Base-by-base conservation (phyloP, 331 rosid genomes). In the Quercus tomentella region DNA sequence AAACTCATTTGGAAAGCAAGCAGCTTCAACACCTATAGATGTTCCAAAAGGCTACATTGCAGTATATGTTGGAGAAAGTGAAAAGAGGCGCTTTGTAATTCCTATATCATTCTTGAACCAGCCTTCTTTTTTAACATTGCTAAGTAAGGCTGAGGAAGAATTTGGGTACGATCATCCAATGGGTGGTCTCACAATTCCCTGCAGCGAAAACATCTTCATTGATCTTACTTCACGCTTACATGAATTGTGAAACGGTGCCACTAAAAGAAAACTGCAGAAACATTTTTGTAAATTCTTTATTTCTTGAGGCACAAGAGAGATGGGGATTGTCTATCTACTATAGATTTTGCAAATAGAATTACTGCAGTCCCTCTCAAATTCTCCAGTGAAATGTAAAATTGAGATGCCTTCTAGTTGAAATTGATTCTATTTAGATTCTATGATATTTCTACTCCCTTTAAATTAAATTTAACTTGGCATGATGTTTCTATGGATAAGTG, bases 151-250 rank as follows among this genome's bases (percentile, higher is more conserved):
- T 9, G 89, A 76, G 68, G 82, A 82, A 62, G 86, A 82, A 58
- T 82, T 70, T 73, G 73, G 89, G 16, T 80, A 80, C n/a, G 26
- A 79, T 54, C 83, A 83, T 74, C 84, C 87, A 1, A 78, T 56
- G 77, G 85, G 85, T 2, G 85, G 85, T 43, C 71, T 81, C 67
- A 84, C 86, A 7, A 79, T 82, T 52, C 80, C 87, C 7, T 86
- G 89, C 76, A 23, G 28, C 33, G 85, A 83, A 80, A 83, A 77
- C 23, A 30, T 83, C 63, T 83, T 79, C 78, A 8, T 68, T 0
- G 72, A 74, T 22, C 52, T 45, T n/a, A 16, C 58, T 15, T 71
- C 58, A 22, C 25, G 14, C 21, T 7, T 51, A 35, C 20, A 70
- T 22, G 20, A 61, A 61, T 2, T 61, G 67, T 49, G 5, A 49